These are phyloP conservation scores for Rhodotorula sp. DNA, from an alignment of 1,284 basidiomycete species.

Conservation along the genomic window DNA sequence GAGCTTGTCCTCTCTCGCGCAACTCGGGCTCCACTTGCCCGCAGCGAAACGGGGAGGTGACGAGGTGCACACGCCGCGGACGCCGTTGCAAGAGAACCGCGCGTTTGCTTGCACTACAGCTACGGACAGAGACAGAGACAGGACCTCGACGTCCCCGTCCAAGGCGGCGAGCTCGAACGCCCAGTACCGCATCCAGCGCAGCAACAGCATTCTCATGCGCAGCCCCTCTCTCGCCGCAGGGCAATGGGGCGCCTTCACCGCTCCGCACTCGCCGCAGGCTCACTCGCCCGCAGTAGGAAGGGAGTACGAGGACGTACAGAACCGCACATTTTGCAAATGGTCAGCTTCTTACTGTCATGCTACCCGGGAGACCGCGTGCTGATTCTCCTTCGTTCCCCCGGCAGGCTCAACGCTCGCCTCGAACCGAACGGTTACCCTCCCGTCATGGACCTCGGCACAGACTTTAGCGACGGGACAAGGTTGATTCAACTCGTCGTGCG, in stretches of 20 bases:
- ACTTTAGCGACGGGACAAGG: conserved; percentile 91
- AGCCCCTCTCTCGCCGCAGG: not conserved
- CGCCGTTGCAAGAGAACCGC: not conserved
- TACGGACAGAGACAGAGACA: not conserved
- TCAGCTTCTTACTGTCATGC: conserved; percentile 45
- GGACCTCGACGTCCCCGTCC: too few relatives aligned
- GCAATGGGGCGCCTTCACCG: conserved; percentile 18
- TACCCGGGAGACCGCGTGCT: too few relatives aligned
- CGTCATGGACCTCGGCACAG: conserved; percentile 85
- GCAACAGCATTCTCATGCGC: conserved; percentile 2
- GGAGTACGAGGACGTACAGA: conserved; percentile 59
- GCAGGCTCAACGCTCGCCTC: conserved; percentile 88
- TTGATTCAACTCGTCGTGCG: conserved; percentile 82
- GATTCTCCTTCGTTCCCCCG: not conserved
- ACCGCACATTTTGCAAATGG: conserved; percentile 84
- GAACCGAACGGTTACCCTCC: conserved; percentile 78
- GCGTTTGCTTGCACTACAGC: not conserved
- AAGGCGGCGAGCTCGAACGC: not conserved
- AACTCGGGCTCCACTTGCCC: not conserved
- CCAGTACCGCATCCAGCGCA: not conserved
- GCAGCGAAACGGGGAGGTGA: not conserved
- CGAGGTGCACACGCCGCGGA: not conserved
- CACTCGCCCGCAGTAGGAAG: conserved; percentile 7
- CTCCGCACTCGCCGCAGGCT: not conserved
- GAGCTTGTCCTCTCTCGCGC: not conserved